Percentiles rank a stretch among this genome's conserved stretches.
Evolutionary conservation across 2,329 filamentous ascomycete genomes (phyloP).

Genomic region (Cordyceps tenuipes): DNA sequence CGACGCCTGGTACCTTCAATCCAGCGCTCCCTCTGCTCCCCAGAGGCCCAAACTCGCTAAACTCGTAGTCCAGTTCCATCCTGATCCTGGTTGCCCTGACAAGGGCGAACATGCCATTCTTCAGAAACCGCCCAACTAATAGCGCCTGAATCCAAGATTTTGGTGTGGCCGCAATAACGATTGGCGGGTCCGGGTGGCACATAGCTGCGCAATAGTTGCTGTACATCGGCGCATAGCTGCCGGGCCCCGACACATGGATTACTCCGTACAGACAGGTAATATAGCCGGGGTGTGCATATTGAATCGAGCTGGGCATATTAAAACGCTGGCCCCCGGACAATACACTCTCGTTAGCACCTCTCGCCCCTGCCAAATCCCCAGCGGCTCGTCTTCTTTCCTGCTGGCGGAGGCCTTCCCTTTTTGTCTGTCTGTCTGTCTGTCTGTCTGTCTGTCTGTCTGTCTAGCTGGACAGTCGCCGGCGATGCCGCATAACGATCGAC

Average conservation of each 20-base stretch:
- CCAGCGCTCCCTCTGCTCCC: neutral
- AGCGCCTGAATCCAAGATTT: constrained; percentile 2
- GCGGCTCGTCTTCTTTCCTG: neutral
- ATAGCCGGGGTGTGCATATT: neutral
- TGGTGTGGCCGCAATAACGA: constrained; percentile 6
- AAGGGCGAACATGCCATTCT: constrained; percentile 5
- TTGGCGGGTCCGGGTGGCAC: constrained; percentile 3
- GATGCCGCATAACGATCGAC: constrained; percentile 4
- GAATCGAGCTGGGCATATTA: constrained; percentile 6
- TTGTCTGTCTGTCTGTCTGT: neutral
- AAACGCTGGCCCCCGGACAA: neutral
- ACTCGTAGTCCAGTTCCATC: neutral
- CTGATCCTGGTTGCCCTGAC: neutral
- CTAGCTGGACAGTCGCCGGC: constrained; percentile 1
- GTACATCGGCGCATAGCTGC: too few relatives aligned
- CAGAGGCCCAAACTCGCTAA: neutral
- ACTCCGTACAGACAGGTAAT: neutral
- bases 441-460: neutral
- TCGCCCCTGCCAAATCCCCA: neutral
- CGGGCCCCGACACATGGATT: too few relatives aligned
- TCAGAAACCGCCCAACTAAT: neutral
- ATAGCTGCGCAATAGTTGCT: neutral
- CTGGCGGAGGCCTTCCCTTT: neutral
- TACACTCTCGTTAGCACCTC: neutral
- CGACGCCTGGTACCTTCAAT: neutral